phyloP scores from a whole-genome alignment of 129 eudicot species.

The Flaveria linearis region DNA sequence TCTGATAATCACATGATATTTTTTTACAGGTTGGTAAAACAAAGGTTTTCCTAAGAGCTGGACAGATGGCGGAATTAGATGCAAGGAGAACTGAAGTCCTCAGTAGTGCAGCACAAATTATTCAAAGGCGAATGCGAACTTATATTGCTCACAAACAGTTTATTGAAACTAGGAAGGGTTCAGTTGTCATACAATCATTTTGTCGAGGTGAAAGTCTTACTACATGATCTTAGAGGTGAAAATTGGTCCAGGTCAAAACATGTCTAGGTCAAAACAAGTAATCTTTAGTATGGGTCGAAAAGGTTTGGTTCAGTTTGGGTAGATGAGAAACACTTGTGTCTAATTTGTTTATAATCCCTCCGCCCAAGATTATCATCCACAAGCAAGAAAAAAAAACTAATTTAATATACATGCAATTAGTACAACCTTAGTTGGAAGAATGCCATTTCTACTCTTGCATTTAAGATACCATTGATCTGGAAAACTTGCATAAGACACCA shows the following conservation, averaged over 20 bases:
- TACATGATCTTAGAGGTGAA: slow-evolving; percentile 10
- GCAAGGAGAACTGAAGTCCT: slow-evolving; percentile 93
- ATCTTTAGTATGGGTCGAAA: neutral
- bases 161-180: slow-evolving; percentile 52
- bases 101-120: slow-evolving; percentile 71
- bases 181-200: slow-evolving; percentile 56
- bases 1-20: slow-evolving; percentile 16
- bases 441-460: too few species aligned
- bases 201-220: slow-evolving; percentile 57
- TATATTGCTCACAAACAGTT: slow-evolving; percentile 77
- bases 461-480: too few species aligned
- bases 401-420: neutral
- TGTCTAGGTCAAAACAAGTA: neutral
- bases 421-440: too few species aligned
- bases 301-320: neutral
- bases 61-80: slow-evolving; percentile 99
- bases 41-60: slow-evolving; percentile 92
- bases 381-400: neutral
- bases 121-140: slow-evolving; percentile 78
- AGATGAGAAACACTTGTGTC: neutral
- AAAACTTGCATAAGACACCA: too few species aligned
- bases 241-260: slow-evolving; percentile 6
- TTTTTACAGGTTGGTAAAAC: slow-evolving; percentile 89
- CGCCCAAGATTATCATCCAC: neutral
- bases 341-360: neutral